A percentile compares a stretch with the other conserved stretches of the same genome.
These are phyloP conservation scores for Oehlia diaphana DNA, from an alignment of 192 early-diverging fungal genomes.

Conservation along the genomic window DNA sequence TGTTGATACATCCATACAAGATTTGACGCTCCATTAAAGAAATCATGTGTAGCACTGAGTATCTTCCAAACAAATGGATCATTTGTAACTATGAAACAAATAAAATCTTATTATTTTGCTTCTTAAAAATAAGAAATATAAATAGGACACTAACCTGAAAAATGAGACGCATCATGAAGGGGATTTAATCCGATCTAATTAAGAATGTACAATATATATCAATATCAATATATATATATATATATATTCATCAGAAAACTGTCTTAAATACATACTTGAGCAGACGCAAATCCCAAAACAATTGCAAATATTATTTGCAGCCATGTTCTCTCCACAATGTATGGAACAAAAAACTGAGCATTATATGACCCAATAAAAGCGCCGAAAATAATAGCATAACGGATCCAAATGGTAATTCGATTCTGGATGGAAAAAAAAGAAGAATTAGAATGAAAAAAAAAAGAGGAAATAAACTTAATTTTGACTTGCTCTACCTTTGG, in stretches of 20 bases:
- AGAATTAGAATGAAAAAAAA: neutral
- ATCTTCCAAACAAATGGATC: conserved; percentile 55
- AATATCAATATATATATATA: neutral
- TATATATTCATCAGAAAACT: neutral
- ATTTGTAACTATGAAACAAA: conserved; percentile 39
- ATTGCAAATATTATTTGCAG: conserved; percentile 47
- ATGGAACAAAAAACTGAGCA: conserved; percentile 46
- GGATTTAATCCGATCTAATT: conserved; percentile 47
- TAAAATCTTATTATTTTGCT: neutral
- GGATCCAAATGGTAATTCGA: conserved; percentile 42
- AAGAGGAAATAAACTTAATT: neutral
- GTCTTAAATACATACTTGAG: conserved; percentile 34
- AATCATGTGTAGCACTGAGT: conserved; percentile 57
- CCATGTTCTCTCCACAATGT: conserved; percentile 45
- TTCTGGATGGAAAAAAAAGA: conserved; percentile 33
- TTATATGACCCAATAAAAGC: conserved; percentile 44
- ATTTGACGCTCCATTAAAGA: conserved; percentile 56
- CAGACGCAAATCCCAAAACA: conserved; percentile 49
- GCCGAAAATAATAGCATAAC: conserved; percentile 49
- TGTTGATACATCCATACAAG: conserved; percentile 62
- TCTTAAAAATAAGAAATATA: neutral
- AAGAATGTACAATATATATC: neutral
- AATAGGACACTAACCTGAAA: conserved; percentile 37
- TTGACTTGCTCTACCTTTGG: conserved; percentile 40
- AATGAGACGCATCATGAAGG: conserved; percentile 59